Percentiles rank a stretch among this genome's conserved stretches.
Evolutionary conservation across 2,329 filamentous ascomycete species (phyloP).

Genomic region (Uncinocarpus reesii): DNA sequence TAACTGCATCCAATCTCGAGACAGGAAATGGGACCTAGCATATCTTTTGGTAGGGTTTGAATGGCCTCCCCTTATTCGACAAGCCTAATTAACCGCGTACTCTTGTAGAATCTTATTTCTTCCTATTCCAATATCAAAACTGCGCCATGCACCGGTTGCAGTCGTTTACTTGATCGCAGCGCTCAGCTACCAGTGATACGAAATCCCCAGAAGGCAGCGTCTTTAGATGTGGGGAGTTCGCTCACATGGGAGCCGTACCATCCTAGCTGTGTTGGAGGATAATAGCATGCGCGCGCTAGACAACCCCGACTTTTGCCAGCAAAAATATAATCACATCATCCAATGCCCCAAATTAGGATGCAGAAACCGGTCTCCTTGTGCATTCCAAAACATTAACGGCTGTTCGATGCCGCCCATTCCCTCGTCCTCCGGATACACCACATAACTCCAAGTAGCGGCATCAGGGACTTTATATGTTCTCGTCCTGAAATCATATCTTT

Average conservation of each 20-base stretch:
- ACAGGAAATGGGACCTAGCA: constrained; percentile 32
- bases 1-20: constrained; percentile 28
- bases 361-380: constrained; percentile 18
- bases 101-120: constrained; percentile 35
- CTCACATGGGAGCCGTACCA: constrained; percentile 31
- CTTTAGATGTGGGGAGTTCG: constrained; percentile 17
- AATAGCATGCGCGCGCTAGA: background rate
- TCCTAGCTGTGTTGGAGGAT: constrained; percentile 21
- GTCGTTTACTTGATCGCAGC: constrained; percentile 29
- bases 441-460: constrained; percentile 24
- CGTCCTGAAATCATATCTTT: constrained; percentile 28
- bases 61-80: constrained; percentile 2
- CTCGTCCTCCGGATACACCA: constrained; percentile 23
- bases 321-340: background rate
- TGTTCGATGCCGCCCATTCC: background rate
- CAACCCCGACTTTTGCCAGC: background rate
- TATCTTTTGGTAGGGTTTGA: constrained; percentile 30
- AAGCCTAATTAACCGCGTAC: constrained; percentile 5
- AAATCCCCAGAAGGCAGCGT: constrained; percentile 19
- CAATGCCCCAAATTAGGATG: background rate
- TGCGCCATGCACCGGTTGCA: constrained; percentile 32
- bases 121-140: constrained; percentile 35
- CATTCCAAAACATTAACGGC: constrained; percentile 23
- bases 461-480: constrained; percentile 26
- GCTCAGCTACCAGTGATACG: constrained; percentile 34